Conservation (phyloP, 2,329 filamentous ascomycete genomes). For the Fusarium pilosicola region DNA sequence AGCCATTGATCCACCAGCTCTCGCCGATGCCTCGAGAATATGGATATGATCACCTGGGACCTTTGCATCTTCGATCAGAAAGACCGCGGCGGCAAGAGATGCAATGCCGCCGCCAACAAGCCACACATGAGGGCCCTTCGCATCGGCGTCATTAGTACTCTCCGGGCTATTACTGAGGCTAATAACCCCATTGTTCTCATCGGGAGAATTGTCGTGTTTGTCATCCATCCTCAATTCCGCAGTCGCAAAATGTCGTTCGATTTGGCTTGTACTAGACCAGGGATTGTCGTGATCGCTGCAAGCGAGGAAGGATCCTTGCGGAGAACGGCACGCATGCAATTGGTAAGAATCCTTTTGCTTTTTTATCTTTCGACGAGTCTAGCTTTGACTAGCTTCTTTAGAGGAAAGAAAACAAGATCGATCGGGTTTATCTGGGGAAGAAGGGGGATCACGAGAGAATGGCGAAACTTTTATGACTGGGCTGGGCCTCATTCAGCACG, state of each 20-base stretch:
- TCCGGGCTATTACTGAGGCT: constrained; percentile 26
- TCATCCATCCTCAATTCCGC: constrained; percentile 17
- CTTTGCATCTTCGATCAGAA: constrained; percentile 40
- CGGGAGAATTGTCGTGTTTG: neutral
- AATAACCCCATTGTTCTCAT: constrained; percentile 2
- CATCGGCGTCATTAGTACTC: constrained; percentile 24
- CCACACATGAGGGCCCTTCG: constrained; percentile 34
- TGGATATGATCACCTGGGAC: constrained; percentile 41
- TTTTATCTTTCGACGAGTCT: constrained; percentile 6
- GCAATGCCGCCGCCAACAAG: constrained; percentile 44
- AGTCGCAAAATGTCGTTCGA: neutral
- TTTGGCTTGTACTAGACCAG: constrained; percentile 4
- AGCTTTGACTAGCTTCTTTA: constrained; percentile 9
- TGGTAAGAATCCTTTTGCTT: constrained; percentile 9
- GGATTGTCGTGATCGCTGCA: constrained; percentile 27
- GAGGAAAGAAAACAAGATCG: neutral
- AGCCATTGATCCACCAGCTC: constrained; percentile 41
- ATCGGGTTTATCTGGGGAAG: neutral
- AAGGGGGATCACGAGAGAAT: constrained; percentile 13
- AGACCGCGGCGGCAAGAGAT: constrained; percentile 41
- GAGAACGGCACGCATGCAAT: constrained; percentile 1
- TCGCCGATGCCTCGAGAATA: constrained; percentile 40
- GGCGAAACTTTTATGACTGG: constrained; percentile 11
- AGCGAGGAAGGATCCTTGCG: constrained; percentile 24
- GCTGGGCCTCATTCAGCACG: constrained; percentile 1